phyloP scores from a whole-genome alignment of 2,329 filamentous ascomycete species.

The Aspergillus japonicus region DNA sequence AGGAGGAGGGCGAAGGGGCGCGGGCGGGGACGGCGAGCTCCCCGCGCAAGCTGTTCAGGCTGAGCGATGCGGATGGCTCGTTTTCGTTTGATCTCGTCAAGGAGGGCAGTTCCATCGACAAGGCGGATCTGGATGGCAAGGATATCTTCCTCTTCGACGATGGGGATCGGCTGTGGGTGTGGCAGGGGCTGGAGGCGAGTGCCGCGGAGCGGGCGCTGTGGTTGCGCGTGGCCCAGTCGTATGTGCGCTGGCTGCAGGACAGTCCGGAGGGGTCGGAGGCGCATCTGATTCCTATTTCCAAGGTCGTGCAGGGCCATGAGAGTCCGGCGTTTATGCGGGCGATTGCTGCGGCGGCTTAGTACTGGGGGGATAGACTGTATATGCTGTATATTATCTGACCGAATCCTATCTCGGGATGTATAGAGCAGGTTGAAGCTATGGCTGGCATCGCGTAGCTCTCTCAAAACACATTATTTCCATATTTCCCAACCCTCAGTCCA shows the following conservation, averaged over 20 bases:
- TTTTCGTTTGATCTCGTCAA: conserved; percentile 60
- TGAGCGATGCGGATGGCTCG: conserved; percentile 61
- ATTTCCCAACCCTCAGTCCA: no score
- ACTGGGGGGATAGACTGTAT: no score
- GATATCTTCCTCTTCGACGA: conserved; percentile 65
- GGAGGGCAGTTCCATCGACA: conserved; percentile 49
- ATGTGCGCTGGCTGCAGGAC: conserved; percentile 29
- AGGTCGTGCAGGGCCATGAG: conserved; percentile 32
- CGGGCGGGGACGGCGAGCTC: no score
- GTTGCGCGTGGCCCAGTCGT: conserved; percentile 39
- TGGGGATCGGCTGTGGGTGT: conserved; percentile 62
- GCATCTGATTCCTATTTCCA: conserved; percentile 29
- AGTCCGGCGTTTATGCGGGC: conserved; percentile 30
- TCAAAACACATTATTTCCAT: no score
- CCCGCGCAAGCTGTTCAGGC: conserved; percentile 56
- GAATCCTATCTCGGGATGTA: no score
- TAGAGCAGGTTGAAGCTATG: no score
- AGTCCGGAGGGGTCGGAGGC: conserved; percentile 17
- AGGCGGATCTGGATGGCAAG: conserved; percentile 54
- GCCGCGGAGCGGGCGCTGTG: conserved; percentile 59
- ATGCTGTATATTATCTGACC: no score
- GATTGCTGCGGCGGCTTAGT: conserved; percentile 13
- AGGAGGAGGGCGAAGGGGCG: conserved; percentile 16
- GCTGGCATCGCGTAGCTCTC: no score
- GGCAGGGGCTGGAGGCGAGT: conserved; percentile 62